Evolutionary conservation across 331 rosid genomes (phyloP).

Genomic region (Quercus phellos): DNA sequence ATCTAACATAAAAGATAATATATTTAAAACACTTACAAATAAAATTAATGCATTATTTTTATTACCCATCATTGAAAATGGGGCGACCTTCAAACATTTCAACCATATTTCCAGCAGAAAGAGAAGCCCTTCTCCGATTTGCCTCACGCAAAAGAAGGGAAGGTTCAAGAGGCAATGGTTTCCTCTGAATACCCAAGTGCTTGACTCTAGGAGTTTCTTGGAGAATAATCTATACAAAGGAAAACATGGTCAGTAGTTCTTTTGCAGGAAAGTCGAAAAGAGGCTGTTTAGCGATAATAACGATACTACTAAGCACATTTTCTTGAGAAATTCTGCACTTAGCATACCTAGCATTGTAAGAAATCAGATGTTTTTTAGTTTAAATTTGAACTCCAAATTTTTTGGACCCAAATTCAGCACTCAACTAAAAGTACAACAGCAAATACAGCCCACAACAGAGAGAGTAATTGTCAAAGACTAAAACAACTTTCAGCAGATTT

Average conservation of each 20-base stretch:
- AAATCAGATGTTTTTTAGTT: no score
- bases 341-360: background rate
- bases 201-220: slow-evolving; percentile 58
- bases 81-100: slow-evolving; percentile 75
- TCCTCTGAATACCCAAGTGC: slow-evolving; percentile 84
- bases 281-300: slow-evolving; percentile 3
- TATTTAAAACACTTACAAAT: background rate
- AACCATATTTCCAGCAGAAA: slow-evolving; percentile 77
- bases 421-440: no score
- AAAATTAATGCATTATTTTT: slow-evolving; percentile 19
- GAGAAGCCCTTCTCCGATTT: slow-evolving; percentile 94
- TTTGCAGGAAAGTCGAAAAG: background rate
- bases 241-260: slow-evolving; percentile 4
- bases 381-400: no score
- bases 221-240: slow-evolving; percentile 62
- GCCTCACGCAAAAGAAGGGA: slow-evolving; percentile 91
- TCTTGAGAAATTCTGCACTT: background rate
- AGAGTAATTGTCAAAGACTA: no score
- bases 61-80: slow-evolving; percentile 62
- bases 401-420: no score
- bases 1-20: slow-evolving; percentile 3
- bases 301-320: slow-evolving; percentile 6
- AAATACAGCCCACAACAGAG: no score
- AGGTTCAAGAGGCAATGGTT: slow-evolving; percentile 93
- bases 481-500: no score